Percentiles rank a stretch among this genome's conserved stretches.
phyloP scores from a whole-genome alignment of 2,329 filamentous ascomycete genomes.

The Pseudogymnoascus sp. region DNA sequence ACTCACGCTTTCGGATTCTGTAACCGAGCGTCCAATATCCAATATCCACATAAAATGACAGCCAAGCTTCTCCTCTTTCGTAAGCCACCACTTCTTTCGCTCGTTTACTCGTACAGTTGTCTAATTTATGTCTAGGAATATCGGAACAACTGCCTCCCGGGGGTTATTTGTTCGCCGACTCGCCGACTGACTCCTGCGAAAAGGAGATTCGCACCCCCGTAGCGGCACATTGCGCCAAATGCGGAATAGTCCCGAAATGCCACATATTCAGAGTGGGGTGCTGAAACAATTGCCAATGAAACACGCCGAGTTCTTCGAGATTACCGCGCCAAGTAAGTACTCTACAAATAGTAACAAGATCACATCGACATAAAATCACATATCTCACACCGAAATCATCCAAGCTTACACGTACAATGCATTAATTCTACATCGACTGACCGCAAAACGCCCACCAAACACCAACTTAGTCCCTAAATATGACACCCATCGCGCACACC shows the following conservation, averaged over 20 bases:
- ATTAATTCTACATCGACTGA: slow-evolving; percentile 9
- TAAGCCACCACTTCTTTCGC: not conserved
- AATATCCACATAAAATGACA: not conserved
- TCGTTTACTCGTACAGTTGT: not conserved
- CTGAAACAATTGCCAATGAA: not conserved
- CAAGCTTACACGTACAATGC: slow-evolving; percentile 2
- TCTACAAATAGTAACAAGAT: not conserved
- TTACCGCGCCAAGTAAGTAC: not conserved
- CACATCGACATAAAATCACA: not conserved
- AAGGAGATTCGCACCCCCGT: not conserved
- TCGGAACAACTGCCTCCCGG: not conserved
- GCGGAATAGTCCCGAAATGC: not conserved
- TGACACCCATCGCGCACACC: not conserved
- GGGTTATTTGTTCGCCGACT: not conserved
- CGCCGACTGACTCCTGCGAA: not conserved
- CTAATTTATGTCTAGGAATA: not conserved
- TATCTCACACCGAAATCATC: not conserved
- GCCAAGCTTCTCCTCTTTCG: not conserved
- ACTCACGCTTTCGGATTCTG: not conserved
- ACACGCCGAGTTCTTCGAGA: not conserved
- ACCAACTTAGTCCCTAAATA: slow-evolving; percentile 8
- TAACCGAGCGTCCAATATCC: not conserved
- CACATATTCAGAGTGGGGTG: too few species aligned
- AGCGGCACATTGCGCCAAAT: not conserved
- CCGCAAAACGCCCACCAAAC: slow-evolving; percentile 8